phyloP scores from a whole-genome alignment of 2,329 filamentous ascomycete species.

The Ceratocystis ficicola region DNA sequence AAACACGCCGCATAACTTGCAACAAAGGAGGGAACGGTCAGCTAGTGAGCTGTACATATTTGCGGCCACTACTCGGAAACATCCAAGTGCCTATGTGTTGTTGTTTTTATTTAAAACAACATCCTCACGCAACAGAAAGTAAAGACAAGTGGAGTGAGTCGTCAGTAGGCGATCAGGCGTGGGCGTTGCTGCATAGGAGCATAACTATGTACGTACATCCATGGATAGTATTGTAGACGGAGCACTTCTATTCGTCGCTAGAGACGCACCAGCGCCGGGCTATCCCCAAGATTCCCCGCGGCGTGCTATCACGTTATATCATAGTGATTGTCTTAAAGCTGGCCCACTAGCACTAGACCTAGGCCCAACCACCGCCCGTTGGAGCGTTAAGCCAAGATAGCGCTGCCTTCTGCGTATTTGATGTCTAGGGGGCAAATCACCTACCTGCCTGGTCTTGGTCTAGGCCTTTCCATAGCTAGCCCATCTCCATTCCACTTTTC shows the following conservation, averaged over 20 bases:
- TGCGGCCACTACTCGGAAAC: too few species aligned
- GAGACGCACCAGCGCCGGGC: not conserved
- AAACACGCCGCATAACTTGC: too few species aligned
- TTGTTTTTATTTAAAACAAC: not conserved
- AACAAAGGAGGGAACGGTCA: too few species aligned
- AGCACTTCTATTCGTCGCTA: conserved; percentile 1
- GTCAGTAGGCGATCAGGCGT: not conserved
- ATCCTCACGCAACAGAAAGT: not conserved
- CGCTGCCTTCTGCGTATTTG: not conserved
- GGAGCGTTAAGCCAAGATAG: conserved; percentile 4
- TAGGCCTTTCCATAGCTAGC: not conserved
- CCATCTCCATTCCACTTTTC: not conserved
- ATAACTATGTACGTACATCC: not conserved
- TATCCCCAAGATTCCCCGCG: conserved; percentile 1
- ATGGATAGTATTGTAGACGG: not conserved
- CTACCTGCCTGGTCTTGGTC: not conserved
- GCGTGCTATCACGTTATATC: conserved; percentile 3
- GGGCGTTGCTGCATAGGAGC: not conserved
- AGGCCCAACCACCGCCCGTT: not conserved
- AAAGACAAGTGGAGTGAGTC: not conserved
- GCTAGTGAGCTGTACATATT: too few species aligned
- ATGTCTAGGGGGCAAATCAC: not conserved
- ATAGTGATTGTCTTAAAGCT: conserved; percentile 4
- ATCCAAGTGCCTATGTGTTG: too few species aligned
- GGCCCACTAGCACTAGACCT: not conserved